Evolutionary conservation across 495 filamentous ascomycete genomes (phyloP).

Genomic region (Trichoderma erinaceum): DNA sequence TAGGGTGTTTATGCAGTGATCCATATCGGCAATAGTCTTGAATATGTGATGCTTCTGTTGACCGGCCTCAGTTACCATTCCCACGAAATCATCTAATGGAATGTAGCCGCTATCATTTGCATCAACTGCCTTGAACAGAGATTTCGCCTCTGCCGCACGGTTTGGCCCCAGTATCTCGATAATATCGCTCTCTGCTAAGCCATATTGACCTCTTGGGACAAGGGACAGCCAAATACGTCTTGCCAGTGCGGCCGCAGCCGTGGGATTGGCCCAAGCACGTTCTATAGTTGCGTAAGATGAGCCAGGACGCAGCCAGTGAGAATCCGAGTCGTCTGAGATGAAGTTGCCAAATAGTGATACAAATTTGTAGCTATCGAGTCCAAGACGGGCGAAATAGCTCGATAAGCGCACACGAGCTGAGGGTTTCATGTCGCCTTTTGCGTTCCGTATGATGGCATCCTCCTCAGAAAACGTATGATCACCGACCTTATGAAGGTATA

Average conservation of each 20-base stretch:
- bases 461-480: slow-evolving; percentile 23
- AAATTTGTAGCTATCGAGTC: slow-evolving; percentile 26
- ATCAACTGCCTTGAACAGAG: slow-evolving; percentile 27
- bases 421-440: slow-evolving; percentile 24
- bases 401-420: slow-evolving; percentile 23
- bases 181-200: slow-evolving; percentile 24
- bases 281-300: slow-evolving; percentile 27
- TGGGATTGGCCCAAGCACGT: slow-evolving; percentile 26
- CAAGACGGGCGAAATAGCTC: slow-evolving; percentile 24
- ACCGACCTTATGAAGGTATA: slow-evolving; percentile 27
- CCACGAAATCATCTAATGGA: slow-evolving; percentile 28
- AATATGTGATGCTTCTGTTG: slow-evolving; percentile 27
- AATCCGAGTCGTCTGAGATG: slow-evolving; percentile 21
- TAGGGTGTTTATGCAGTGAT: slow-evolving; percentile 30
- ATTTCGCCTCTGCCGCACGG: slow-evolving; percentile 25
- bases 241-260: slow-evolving; percentile 44
- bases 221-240: slow-evolving; percentile 30
- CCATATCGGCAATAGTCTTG: slow-evolving; percentile 26
- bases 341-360: slow-evolving; percentile 30
- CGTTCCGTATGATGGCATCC: slow-evolving; percentile 28
- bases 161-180: slow-evolving; percentile 28
- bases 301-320: slow-evolving; percentile 25
- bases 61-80: slow-evolving; percentile 25
- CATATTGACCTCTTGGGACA: slow-evolving; percentile 25
- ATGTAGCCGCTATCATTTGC: slow-evolving; percentile 28